Conservation (phyloP, 148 eudicot species). For the Limonium bicolor region DNA sequence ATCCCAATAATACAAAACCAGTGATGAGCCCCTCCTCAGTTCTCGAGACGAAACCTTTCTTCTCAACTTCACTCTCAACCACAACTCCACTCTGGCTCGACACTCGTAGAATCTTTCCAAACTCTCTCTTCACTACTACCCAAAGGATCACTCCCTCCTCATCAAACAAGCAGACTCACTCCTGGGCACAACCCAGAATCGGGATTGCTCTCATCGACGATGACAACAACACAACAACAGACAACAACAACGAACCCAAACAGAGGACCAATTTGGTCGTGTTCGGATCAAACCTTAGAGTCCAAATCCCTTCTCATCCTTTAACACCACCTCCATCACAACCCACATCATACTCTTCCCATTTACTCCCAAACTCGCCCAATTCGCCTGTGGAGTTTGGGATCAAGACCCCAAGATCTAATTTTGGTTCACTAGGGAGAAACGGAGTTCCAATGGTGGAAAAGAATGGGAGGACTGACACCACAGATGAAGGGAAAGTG, state of each 20-base stretch:
- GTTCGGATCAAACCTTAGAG: constrained; percentile 63
- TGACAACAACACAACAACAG: constrained; percentile 2
- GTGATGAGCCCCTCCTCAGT: constrained; percentile 40
- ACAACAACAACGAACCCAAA: neutral
- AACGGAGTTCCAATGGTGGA: no score
- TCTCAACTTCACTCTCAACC: constrained; percentile 2
- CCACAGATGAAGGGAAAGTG: neutral
- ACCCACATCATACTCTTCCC: neutral
- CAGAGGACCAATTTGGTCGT: constrained; percentile 31
- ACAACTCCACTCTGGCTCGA: constrained; percentile 17
- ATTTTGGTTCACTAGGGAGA: neutral
- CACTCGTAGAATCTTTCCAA: constrained; percentile 1
- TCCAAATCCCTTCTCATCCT: constrained; percentile 36
- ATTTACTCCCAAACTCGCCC: constrained; percentile 20
- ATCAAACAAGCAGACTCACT: neutral
- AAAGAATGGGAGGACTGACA: no score
- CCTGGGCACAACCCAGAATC: constrained; percentile 13
- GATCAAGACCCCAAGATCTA: constrained; percentile 39
- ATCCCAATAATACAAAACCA: no score
- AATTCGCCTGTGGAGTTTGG: constrained; percentile 66
- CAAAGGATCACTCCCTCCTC: no score
- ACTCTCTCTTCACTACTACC: neutral
- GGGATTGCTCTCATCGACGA: constrained; percentile 39
- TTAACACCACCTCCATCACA: neutral
- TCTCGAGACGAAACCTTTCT: constrained; percentile 19